Conservation (phyloP, 805 yeast genomes). For the Geotrichum ghanense region DNA sequence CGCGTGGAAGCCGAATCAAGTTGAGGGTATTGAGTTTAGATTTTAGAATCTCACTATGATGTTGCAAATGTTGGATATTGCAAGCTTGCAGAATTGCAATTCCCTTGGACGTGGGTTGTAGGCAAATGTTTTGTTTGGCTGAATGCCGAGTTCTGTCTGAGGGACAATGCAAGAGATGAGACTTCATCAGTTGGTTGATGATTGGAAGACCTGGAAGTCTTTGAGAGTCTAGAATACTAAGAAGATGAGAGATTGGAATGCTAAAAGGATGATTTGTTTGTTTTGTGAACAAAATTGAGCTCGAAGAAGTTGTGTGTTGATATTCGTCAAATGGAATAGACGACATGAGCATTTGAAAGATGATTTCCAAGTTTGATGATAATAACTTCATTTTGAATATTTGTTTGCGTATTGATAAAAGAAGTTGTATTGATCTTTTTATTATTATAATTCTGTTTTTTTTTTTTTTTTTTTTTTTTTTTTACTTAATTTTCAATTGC, state of each 20-base stretch:
- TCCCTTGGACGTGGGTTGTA: constrained; percentile 92
- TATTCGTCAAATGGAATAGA: not conserved
- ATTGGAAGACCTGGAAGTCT: constrained; percentile 35
- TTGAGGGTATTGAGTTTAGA: constrained; percentile 63
- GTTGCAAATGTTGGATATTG: constrained; percentile 33
- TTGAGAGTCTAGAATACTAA: constrained; percentile 36
- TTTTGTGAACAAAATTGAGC: not conserved
- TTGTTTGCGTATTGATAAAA: too few species aligned
- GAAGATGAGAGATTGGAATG: not conserved
- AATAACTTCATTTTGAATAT: not conserved
- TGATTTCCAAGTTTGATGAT: not conserved
- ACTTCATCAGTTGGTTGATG: constrained; percentile 12
- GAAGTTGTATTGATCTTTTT: too few species aligned
- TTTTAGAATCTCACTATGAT: constrained; percentile 36
- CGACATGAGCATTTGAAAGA: not conserved
- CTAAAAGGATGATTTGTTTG: not conserved
- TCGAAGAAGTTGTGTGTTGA: not conserved
- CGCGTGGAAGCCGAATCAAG: constrained; percentile 56
- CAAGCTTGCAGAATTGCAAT: constrained; percentile 55
- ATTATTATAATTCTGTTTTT: too few species aligned
- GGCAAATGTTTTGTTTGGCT: constrained; percentile 31
- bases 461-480: too few species aligned
- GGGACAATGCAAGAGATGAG: constrained; percentile 54
- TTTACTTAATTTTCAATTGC: too few species aligned
- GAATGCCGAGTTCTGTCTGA: constrained; percentile 51